Percentiles rank a stretch among this genome's conserved stretches.
Evolutionary conservation across 2,329 filamentous ascomycete genomes (phyloP).

Genomic region (Macroventuria anomochaeta): DNA sequence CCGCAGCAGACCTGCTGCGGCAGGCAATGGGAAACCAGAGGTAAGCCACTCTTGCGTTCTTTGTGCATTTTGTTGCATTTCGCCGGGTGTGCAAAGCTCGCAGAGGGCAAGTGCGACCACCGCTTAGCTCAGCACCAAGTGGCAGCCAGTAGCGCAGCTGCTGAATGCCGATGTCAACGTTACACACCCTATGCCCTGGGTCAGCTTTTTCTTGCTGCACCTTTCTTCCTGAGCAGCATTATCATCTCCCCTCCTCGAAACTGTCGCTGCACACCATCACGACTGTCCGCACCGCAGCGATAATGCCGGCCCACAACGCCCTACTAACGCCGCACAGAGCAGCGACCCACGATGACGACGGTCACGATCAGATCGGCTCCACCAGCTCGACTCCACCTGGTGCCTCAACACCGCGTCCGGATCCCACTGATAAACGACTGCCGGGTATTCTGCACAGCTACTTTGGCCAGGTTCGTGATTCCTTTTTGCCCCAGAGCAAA

Average conservation of each 20-base stretch:
- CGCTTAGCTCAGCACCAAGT: slow-evolving; percentile 29
- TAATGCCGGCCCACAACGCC: slow-evolving; percentile 45
- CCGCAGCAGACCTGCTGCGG: slow-evolving; percentile 63
- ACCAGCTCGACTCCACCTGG: slow-evolving; percentile 86
- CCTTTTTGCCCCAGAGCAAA: slow-evolving; percentile 57
- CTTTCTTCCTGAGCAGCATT: slow-evolving; percentile 12
- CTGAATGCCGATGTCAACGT: slow-evolving; percentile 32
- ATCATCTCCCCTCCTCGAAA: slow-evolving; percentile 6
- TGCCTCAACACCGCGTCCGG: slow-evolving; percentile 90
- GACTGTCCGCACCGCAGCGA: slow-evolving; percentile 22
- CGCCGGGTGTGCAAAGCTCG: slow-evolving; percentile 5
- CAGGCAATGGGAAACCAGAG: slow-evolving; percentile 62
- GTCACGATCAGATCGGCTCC: slow-evolving; percentile 77
- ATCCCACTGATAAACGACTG: slow-evolving; percentile 91
- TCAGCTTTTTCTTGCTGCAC: slow-evolving; percentile 24
- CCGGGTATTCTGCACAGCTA: slow-evolving; percentile 94
- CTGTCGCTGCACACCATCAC: slow-evolving; percentile 14
- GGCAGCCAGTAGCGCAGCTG: slow-evolving; percentile 20
- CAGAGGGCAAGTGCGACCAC: slow-evolving; percentile 13
- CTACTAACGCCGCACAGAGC: slow-evolving; percentile 49
- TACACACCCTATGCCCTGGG: slow-evolving; percentile 42
- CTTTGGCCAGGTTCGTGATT: slow-evolving; percentile 98
- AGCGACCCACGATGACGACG: slow-evolving; percentile 73
- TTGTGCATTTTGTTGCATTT: slow-evolving; percentile 9
- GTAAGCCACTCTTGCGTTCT: slow-evolving; percentile 51